Evolutionary conservation across 2,329 filamentous ascomycete genomes (phyloP).

Genomic region (Fusarium udum): DNA sequence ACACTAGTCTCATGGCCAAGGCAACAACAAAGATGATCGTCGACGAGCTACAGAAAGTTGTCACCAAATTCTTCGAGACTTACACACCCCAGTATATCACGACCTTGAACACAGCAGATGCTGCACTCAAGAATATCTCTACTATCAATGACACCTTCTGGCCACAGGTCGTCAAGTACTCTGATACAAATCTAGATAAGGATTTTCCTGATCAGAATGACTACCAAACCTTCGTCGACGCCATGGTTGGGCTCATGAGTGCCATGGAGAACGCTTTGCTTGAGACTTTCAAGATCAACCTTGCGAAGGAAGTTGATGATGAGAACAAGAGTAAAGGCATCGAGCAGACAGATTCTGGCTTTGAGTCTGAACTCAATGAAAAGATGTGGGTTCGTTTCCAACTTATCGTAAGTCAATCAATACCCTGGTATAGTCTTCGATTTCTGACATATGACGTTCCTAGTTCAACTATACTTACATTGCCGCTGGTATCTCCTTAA

Average conservation of each 20-base stretch:
- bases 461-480: conserved; percentile 51
- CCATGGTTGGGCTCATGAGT: conserved; percentile 15
- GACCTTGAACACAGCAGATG: conserved; percentile 30
- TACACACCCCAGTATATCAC: conserved; percentile 43
- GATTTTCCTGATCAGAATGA: conserved; percentile 7
- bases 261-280: conserved; percentile 46
- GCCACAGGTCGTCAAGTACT: conserved; percentile 25
- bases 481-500: conserved; percentile 45
- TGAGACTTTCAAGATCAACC: conserved; percentile 46
- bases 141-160: conserved; percentile 44
- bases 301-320: conserved; percentile 37
- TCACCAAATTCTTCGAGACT: conserved; percentile 37
- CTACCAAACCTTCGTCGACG: not conserved
- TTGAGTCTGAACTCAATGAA: conserved; percentile 38
- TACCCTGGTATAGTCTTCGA: not conserved
- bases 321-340: conserved; percentile 31
- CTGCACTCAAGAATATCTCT: conserved; percentile 43
- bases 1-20: conserved; percentile 12
- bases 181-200: conserved; percentile 2
- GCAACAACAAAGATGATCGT: conserved; percentile 35
- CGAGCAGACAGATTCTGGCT: conserved; percentile 12
- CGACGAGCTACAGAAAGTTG: conserved; percentile 23
- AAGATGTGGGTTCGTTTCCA: conserved; percentile 42
- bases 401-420: conserved; percentile 44
- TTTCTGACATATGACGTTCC: not conserved